phyloP scores from a whole-genome alignment of 2,329 filamentous ascomycete genomes.

The Calcarisporium arbuscula region DNA sequence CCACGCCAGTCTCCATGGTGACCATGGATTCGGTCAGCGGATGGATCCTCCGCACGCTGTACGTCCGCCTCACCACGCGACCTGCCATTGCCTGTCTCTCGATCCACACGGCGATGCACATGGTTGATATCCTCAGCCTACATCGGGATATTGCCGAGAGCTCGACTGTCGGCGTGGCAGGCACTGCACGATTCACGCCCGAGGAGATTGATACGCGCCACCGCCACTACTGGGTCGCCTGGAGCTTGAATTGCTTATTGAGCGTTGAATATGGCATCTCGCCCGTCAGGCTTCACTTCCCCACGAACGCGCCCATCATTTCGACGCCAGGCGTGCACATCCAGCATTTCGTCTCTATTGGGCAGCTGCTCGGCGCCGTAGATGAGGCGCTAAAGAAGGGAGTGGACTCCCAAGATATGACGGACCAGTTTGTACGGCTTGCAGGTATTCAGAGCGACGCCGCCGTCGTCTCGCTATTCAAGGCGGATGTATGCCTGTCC shows the following conservation, averaged over 20 bases:
- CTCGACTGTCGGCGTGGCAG: neutral
- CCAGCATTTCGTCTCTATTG: slow-evolving; percentile 1
- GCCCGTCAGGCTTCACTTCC: neutral
- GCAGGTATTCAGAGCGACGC: slow-evolving; percentile 3
- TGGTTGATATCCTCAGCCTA: slow-evolving; percentile 11
- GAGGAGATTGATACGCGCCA: slow-evolving; percentile 9
- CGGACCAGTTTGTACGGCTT: neutral
- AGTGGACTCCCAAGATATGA: neutral
- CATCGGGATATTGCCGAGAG: slow-evolving; percentile 8
- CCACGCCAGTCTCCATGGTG: slow-evolving; percentile 4
- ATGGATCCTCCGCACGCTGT: slow-evolving; percentile 12
- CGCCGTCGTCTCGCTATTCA: slow-evolving; percentile 6
- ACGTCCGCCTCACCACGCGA: slow-evolving; percentile 11
- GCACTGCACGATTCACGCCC: neutral
- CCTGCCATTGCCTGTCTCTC: slow-evolving; percentile 11
- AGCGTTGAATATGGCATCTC: slow-evolving; percentile 11
- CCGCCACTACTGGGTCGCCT: slow-evolving; percentile 10
- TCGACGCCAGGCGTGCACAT: slow-evolving; percentile 2
- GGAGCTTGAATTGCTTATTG: slow-evolving; percentile 11
- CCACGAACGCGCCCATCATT: neutral
- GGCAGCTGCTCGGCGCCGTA: slow-evolving; percentile 2
- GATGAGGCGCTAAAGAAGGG: slow-evolving; percentile 5
- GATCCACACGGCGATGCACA: slow-evolving; percentile 11
- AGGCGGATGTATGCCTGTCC: slow-evolving; percentile 9
- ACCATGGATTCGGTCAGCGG: slow-evolving; percentile 12